Evolutionary conservation across 2,329 filamentous ascomycete species (phyloP), one percentile per base, ranked within the genome.

Genomic region (Escovopsis sp.): DNA sequence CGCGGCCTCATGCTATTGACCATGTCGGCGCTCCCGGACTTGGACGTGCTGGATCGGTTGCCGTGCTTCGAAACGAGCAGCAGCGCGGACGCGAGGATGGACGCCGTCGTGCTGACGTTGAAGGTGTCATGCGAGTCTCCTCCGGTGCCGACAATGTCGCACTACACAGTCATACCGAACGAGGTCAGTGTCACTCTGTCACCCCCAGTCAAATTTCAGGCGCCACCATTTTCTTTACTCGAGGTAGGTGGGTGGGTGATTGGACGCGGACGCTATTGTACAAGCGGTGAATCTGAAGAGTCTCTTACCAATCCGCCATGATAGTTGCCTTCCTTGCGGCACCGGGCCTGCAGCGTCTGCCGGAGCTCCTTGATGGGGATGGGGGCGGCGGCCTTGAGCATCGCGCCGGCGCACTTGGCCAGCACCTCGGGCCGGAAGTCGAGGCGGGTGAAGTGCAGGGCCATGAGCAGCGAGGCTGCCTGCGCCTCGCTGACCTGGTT

Each of bases 61-160:
- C 91, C 91, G 65, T 98, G 91, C 67, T 98, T 98, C 50, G 84
- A 85, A 44, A 94, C 73, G 54, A 93, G 72, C 33, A 98, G 74
- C 26, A 93, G 69, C 4, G 87, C 79, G 6, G 87, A 93, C 38
- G 85, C 86, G 39, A 98, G 69, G 56, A 98, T 95, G 15, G 87
- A 94, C 3, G 91, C 78, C 6, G 91, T 94, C 4, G 91, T 98
- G 53, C 83, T 91, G 59, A 98, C 89, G 62, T 98, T 98, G 77
- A 94, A 98, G 32, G 91, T 98, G 62, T 94, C 86, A 70, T 96
- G 88, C 18, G 83, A 82, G 66, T 98, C 91, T 56, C 91, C 91
- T 51, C 91, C 91, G 7, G 91, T 98, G 52, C 91, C 91, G 45
- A 98, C 91, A 59, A 98, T 96, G 61, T 98, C 91, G 59, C 88